Evolutionary conservation across 768 basidiomycete genomes (phyloP), one percentile per base, ranked within the genome.

Genomic region (Lentinula boryana): DNA sequence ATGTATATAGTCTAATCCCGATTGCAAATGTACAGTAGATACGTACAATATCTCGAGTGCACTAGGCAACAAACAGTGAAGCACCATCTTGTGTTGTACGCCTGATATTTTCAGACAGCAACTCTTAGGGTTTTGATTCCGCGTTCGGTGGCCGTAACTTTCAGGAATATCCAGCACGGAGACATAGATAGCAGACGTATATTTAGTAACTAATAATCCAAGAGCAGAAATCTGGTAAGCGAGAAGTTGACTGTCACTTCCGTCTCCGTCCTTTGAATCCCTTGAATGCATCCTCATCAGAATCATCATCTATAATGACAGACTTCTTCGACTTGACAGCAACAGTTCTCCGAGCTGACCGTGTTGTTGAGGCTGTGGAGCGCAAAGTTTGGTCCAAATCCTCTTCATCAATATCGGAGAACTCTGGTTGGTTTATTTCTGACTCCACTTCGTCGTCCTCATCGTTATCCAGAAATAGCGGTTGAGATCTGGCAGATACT

Each of bases 231-330:
- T 7, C 0, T 18, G 4, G 46, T 21, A n/a, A n/a, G 16, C 27
- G 6, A 15, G 6, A 16, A 27, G 27, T 27, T 27, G 46, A n/a
- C n/a, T 56, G 60, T 38, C 51, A 43, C 9, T 64, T 63, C 36
- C 56, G 65, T 68, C 70, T 74, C 68, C 68, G 75, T 54, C 66
- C 74, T 64, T 69, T 71, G 64, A 87, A 87, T 5, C 87, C 87
- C 64, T 81, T 82, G 74, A 90, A 90, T n/a, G 84, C 82, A 32
- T 79, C 81, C 5, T 79, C 88, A 60, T 89, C 89, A 9, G 86
- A 88, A 68, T 88, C 87, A 66, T 89, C 87, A 60, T 85, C 84
- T 3, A 78, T 72, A 38, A 84, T 70, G 10, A 79, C 70, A 35
- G 76, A 63, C 51, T 70, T 76, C 69, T 71, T 76, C 52, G 61